Conservation (phyloP, 108 stramenopile genomes). For the Cyclotella kingstonii region DNA sequence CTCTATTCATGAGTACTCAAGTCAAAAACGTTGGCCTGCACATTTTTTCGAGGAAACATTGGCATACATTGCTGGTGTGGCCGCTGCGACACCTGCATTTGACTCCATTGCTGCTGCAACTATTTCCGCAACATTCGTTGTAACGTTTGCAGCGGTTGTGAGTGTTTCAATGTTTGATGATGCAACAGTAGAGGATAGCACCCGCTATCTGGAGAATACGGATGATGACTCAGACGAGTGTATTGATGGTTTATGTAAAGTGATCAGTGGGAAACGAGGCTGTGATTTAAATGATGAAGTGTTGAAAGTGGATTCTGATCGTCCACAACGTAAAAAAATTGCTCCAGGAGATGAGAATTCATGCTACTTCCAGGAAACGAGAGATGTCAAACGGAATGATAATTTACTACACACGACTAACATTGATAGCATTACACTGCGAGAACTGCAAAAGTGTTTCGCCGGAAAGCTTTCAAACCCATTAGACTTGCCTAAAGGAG, state of each 20-base stretch:
- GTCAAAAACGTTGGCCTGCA: neutral
- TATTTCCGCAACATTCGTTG: slow-evolving; percentile 23
- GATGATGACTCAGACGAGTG: neutral
- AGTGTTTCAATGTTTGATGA: slow-evolving; percentile 10
- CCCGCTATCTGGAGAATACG: neutral
- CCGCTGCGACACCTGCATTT: slow-evolving; percentile 32
- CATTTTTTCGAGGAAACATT: slow-evolving; percentile 27
- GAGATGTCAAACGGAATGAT: neutral
- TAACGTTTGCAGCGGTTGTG: slow-evolving; percentile 17
- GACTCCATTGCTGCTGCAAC: slow-evolving; percentile 13
- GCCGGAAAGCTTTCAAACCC: slow-evolving; percentile 13
- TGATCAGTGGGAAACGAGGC: neutral
- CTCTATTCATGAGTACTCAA: too few relatives aligned
- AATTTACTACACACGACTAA: neutral
- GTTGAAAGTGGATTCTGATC: neutral
- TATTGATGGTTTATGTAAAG: neutral
- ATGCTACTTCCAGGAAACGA: too few relatives aligned
- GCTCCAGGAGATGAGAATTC: too few relatives aligned
- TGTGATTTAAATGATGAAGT: slow-evolving; percentile 16
- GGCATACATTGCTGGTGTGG: slow-evolving; percentile 20
- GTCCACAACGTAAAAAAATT: neutral
- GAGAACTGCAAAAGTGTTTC: slow-evolving; percentile 28
- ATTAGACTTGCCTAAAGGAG: too few relatives aligned
- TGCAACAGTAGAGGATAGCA: neutral
- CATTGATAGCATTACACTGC: slow-evolving; percentile 10